Conservation (phyloP, 805 yeast genomes). For the Wickerhamiella dianesei region DNA sequence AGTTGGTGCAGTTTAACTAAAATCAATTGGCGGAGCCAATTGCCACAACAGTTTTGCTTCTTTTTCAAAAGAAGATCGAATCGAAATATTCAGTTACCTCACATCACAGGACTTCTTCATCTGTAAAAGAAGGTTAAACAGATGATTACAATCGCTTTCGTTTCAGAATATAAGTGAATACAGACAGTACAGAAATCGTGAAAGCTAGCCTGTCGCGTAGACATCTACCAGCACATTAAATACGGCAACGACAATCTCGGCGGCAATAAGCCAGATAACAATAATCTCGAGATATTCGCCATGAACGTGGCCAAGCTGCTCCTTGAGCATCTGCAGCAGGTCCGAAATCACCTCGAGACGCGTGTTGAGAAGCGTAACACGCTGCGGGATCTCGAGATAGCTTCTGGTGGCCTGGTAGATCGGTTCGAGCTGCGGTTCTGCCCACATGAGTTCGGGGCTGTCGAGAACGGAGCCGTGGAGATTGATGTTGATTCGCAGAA, state of each 20-base stretch:
- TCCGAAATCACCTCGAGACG: constrained; percentile 89
- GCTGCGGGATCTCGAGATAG: constrained; percentile 83
- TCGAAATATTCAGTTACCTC: too few species aligned
- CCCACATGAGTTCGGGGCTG: constrained; percentile 97
- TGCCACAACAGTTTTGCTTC: too few species aligned
- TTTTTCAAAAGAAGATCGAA: too few species aligned
- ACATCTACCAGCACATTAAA: constrained; percentile 46
- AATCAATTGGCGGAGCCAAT: too few species aligned
- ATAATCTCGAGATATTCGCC: constrained; percentile 81
- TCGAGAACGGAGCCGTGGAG: constrained; percentile 56
- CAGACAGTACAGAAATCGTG: too few species aligned
- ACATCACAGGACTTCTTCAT: too few species aligned
- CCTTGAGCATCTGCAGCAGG: constrained; percentile 87
- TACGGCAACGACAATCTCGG: constrained; percentile 79
- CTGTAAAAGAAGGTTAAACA: background rate
- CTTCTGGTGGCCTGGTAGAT: constrained; percentile 96
- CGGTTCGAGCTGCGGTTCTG: constrained; percentile 95
- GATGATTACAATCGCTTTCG: too few species aligned
- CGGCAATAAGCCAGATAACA: constrained; percentile 80
- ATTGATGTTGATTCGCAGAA: constrained; percentile 39
- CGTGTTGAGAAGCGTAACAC: constrained; percentile 81
- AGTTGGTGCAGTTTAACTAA: too few species aligned
- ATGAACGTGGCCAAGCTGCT: constrained; percentile 89
- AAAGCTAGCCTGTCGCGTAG: background rate
- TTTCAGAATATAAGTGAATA: too few species aligned